Evolutionary conservation across 2,329 filamentous ascomycete genomes (phyloP), one percentile per base, ranked within the genome.

Genomic region (Penicillium sp.): DNA sequence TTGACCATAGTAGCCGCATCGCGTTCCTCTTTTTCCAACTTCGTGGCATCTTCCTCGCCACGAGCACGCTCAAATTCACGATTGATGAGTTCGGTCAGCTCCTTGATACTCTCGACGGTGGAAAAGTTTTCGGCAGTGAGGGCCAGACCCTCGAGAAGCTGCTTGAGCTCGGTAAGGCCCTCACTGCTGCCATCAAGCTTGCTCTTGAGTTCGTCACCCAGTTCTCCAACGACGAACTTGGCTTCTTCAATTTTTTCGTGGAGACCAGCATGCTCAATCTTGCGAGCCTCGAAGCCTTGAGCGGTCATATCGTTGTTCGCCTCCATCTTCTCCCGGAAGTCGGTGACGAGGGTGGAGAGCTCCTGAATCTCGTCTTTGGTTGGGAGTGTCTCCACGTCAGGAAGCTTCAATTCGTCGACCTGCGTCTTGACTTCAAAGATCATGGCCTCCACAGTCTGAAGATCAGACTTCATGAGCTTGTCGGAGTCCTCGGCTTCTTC

Each of bases 1-100:
- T 85, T 86, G 58, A 82, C 78, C 9, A 83, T 69, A 15, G 77
- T 65, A 15, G 79, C 75, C 2, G 80, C 76, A 42, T 82, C 77
- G 47, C 81, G 79, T 61, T 85, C 80, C 39, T 84, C 89, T 3
- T 86, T 82, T 56, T 95, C 90, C n/a, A 90, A 79, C 74, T 93
- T 94, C 47, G 86, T 82, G 6, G 87, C 88, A 51, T 89, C 87
- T 23, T 94, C 81, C n/a, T 88, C 85, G 15, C 86, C 85, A 61
- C 90, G 88, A 10, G 89, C 87, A 57, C 92, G 88, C 64, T 96
- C 91, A 54, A 97, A 96, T 67, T 96, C 92, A 1, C 83, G 77
- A 70, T 88, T 91, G 72, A 97, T 85, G 2, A 85, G 83, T 49
- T 89, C 86, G 38, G 85, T 83, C 69, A 92, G 81, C 50, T 87